Conservation (phyloP, 225 moss, liverwort and hornwort species). For the Bryoerythrophyllum caledonicum region DNA sequence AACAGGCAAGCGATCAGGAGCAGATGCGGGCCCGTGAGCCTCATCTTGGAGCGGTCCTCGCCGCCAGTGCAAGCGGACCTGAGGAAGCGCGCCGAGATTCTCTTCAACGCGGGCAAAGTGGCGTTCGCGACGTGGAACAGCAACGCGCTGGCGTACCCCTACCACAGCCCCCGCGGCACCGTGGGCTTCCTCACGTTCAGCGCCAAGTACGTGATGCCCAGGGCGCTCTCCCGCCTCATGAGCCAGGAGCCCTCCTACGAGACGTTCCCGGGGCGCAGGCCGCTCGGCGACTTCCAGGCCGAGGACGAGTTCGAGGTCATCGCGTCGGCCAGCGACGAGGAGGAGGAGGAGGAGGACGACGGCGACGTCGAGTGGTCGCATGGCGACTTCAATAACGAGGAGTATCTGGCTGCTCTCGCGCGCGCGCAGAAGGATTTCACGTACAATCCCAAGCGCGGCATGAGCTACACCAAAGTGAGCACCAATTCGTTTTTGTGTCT, state of each 20-base stretch:
- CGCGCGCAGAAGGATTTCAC: slow-evolving; percentile 71
- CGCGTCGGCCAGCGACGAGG: slow-evolving; percentile 63
- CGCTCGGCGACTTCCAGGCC: slow-evolving; percentile 44
- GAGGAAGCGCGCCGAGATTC: slow-evolving; percentile 39
- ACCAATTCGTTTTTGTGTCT: too few species aligned
- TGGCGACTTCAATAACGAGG: slow-evolving; percentile 68
- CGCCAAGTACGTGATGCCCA: slow-evolving; percentile 58
- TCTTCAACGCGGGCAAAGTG: slow-evolving; percentile 64
- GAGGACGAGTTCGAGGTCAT: slow-evolving; percentile 61
- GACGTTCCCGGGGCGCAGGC: slow-evolving; percentile 36
- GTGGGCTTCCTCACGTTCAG: slow-evolving; percentile 65
- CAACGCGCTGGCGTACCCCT: slow-evolving; percentile 52
- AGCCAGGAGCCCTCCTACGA: slow-evolving; percentile 35
- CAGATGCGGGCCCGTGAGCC: slow-evolving; percentile 67
- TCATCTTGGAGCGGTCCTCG: slow-evolving; percentile 75
- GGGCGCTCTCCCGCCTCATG: slow-evolving; percentile 50
- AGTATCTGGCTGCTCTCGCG: slow-evolving; percentile 70
- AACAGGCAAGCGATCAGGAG: slow-evolving; percentile 87
- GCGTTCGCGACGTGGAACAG: slow-evolving; percentile 72
- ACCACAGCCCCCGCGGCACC: slow-evolving; percentile 62
- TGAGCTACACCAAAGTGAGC: slow-evolving; percentile 63
- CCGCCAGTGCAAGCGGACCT: slow-evolving; percentile 57
- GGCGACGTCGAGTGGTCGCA: slow-evolving; percentile 66
- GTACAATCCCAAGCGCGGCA: slow-evolving; percentile 70
- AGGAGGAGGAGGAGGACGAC: slow-evolving; percentile 40